These are phyloP conservation scores for Speleostelium caveatum DNA, from an alignment of 78 protist genomes.

Conservation along the genomic window DNA sequence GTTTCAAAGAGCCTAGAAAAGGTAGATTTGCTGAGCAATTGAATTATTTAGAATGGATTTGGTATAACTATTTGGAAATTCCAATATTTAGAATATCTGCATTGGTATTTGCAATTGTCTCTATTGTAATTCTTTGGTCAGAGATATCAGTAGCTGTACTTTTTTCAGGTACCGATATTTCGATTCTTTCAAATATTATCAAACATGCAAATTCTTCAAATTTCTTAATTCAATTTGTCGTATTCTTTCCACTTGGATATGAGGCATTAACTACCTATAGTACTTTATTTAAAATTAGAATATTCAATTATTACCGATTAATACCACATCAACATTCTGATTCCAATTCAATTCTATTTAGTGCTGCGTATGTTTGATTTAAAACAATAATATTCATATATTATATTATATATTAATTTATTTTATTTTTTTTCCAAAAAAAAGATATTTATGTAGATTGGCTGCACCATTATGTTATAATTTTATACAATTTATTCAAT, in stretches of 20 bases:
- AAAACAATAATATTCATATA: neutral
- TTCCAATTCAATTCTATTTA: constrained; percentile 61
- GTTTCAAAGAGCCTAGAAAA: constrained; percentile 49
- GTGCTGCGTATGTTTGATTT: constrained; percentile 58
- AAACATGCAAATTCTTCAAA: constrained; percentile 36
- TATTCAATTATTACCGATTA: constrained; percentile 73
- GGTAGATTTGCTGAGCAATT: constrained; percentile 42
- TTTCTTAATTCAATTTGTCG: constrained; percentile 18
- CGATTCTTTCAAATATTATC: constrained; percentile 47
- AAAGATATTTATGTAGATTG: constrained; percentile 69
- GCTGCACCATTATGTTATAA: constrained; percentile 80
- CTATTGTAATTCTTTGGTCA: constrained; percentile 37
- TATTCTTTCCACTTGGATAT: constrained; percentile 72
- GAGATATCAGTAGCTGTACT: constrained; percentile 51
- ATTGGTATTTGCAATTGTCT: constrained; percentile 15
- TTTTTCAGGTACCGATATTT: constrained; percentile 12
- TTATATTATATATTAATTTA: neutral
- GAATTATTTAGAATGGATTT: constrained; percentile 49
- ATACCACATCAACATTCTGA: constrained; percentile 75
- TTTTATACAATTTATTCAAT: constrained; percentile 42
- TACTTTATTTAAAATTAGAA: constrained; percentile 61
- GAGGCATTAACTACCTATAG: constrained; percentile 40
- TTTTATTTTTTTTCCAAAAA: neutral
- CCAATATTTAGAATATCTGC: neutral
- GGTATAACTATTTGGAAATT: constrained; percentile 46